Percentiles rank a stretch among this genome's conserved stretches.
Conservation (phyloP, 257 asterid species). For the Salvia splendens region DNA sequence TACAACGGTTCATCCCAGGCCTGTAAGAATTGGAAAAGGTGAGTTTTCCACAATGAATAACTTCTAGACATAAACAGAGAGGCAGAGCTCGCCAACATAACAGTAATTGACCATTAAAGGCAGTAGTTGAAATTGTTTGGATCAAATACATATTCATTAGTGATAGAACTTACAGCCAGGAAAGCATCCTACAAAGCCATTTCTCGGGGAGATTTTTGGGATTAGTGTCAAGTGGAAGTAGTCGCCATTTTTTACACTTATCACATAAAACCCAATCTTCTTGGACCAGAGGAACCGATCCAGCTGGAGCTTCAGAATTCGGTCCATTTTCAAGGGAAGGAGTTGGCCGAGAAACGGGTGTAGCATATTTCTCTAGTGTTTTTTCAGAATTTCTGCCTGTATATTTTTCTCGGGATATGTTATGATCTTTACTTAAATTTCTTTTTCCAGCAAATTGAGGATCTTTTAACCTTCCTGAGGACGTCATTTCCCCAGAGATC, state of each 20-base stretch:
- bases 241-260: constrained; percentile 84
- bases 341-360: constrained; percentile 43
- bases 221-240: constrained; percentile 88
- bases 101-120: constrained; percentile 24
- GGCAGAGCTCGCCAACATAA: constrained; percentile 6
- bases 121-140: constrained; percentile 16
- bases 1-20: constrained; percentile 94
- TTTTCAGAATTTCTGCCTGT: constrained; percentile 45
- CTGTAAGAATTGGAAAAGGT: constrained; percentile 45
- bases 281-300: constrained; percentile 58
- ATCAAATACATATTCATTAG: constrained; percentile 14
- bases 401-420: constrained; percentile 47
- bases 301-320: constrained; percentile 54
- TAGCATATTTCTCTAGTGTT: constrained; percentile 41
- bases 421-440: constrained; percentile 40
- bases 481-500: constrained; percentile 55
- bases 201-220: constrained; percentile 84
- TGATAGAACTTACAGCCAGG: constrained; percentile 88
- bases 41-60: constrained; percentile 36
- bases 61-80: constrained; percentile 16
- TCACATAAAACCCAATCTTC: constrained; percentile 96
- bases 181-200: constrained; percentile 93
- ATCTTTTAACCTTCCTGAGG: constrained; percentile 47
- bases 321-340: constrained; percentile 48
- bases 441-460: constrained; percentile 46